A percentile compares a stretch with the other conserved stretches of the same genome.
Conservation (phyloP, 345 rosid genomes). For the Dimocarpus longan region DNA sequence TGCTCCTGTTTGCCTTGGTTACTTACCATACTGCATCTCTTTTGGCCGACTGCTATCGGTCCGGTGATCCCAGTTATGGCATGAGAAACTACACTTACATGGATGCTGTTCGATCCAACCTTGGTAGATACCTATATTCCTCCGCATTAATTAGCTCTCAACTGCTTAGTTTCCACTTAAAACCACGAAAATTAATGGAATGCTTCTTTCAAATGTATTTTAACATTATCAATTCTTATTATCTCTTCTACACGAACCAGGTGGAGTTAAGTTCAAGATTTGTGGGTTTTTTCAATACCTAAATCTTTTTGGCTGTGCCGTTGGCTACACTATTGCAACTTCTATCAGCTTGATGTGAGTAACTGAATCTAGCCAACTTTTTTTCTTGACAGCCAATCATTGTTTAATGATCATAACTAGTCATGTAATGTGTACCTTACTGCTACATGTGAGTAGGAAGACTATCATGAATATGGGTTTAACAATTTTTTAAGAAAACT, state of each 20-base stretch:
- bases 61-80: conserved; percentile 59
- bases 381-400: too few species aligned
- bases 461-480: too few species aligned
- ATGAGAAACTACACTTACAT: conserved; percentile 77
- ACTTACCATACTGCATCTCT: conserved; percentile 65
- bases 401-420: too few species aligned
- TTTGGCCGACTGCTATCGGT: conserved; percentile 66
- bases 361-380: neutral
- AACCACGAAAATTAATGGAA: too few species aligned
- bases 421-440: too few species aligned
- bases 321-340: conserved; percentile 83
- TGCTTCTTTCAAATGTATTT: too few species aligned
- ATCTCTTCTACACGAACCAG: conserved; percentile 24
- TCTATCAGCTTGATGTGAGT: conserved; percentile 79
- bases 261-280: conserved; percentile 61
- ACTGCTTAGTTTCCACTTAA: too few species aligned
- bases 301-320: conserved; percentile 69
- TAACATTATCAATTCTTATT: too few species aligned
- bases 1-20: conserved; percentile 69
- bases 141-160: too few species aligned
- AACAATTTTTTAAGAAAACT: too few species aligned
- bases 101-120: conserved; percentile 72
- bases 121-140: conserved; percentile 39
- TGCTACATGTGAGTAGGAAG: too few species aligned
- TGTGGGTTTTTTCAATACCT: conserved; percentile 72